A percentile compares a stretch with the other conserved stretches of the same genome.
Evolutionary conservation across 768 basidiomycete genomes (phyloP).

Genomic region (Boletus subparvulus): DNA sequence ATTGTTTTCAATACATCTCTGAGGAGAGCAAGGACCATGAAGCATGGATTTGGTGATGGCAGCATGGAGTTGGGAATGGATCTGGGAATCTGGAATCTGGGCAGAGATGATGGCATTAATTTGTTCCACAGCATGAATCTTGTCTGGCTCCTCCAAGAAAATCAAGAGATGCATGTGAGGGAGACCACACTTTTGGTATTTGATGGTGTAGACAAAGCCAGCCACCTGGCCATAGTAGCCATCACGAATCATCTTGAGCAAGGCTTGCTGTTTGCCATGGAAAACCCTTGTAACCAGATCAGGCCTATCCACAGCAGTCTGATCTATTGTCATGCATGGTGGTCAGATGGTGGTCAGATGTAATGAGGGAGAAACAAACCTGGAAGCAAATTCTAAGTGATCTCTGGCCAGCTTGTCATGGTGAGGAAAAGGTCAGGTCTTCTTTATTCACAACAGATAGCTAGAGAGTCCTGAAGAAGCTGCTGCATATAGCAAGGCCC

Average conservation of each 20-base stretch:
- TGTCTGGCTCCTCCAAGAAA: neutral
- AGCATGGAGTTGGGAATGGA: neutral
- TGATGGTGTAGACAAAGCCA: slow-evolving; percentile 50
- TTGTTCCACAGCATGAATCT: neutral
- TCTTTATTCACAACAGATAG: slow-evolving; percentile 37
- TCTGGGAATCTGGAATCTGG: neutral
- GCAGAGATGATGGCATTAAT: neutral
- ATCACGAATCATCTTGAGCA: slow-evolving; percentile 37
- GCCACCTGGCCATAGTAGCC: slow-evolving; percentile 42
- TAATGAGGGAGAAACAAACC: slow-evolving; percentile 12
- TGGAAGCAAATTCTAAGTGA: slow-evolving; percentile 36
- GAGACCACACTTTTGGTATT: slow-evolving; percentile 21
- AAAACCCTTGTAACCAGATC: slow-evolving; percentile 50
- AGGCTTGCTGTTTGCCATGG: slow-evolving; percentile 37
- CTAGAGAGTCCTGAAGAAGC: slow-evolving; percentile 46
- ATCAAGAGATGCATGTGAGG: neutral
- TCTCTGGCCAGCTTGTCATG: slow-evolving; percentile 51
- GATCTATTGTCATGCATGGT: slow-evolving; percentile 13
- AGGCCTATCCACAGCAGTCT: slow-evolving; percentile 43
- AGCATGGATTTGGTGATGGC: slow-evolving; percentile 40
- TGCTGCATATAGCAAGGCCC: slow-evolving; percentile 45
- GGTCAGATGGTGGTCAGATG: neutral
- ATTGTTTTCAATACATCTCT: slow-evolving; percentile 32
- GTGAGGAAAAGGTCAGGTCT: slow-evolving; percentile 51
- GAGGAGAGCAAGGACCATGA: slow-evolving; percentile 41